These are phyloP conservation scores for Parachaetomium inaequale DNA, from an alignment of 495 filamentous ascomycete species.

Conservation along the genomic window DNA sequence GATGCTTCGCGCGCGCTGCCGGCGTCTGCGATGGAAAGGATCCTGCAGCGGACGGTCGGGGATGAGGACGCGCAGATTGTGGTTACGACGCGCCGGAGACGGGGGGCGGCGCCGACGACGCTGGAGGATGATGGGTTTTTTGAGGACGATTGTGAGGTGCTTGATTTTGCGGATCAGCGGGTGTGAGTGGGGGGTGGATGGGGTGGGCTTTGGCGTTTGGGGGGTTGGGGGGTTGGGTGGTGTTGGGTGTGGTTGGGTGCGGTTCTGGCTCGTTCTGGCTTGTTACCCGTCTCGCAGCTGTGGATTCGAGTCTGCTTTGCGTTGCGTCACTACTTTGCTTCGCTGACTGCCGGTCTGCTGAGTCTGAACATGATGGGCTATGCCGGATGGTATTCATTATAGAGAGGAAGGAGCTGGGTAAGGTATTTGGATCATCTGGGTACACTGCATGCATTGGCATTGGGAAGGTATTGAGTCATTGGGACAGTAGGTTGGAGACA, in stretches of 20 bases:
- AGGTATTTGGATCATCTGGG: neutral
- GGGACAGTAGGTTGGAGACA: neutral
- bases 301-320: neutral
- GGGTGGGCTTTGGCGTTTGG: too few species aligned
- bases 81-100: constrained; percentile 70
- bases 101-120: constrained; percentile 47
- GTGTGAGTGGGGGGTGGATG: too few species aligned
- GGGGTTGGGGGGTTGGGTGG: too few species aligned
- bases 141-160: constrained; percentile 88
- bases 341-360: neutral
- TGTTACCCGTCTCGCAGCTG: too few species aligned
- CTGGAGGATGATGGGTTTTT: constrained; percentile 79
- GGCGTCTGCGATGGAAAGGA: constrained; percentile 54
- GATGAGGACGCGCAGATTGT: constrained; percentile 71
- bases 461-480: neutral
- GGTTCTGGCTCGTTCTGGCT: neutral
- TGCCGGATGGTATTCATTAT: neutral
- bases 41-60: constrained; percentile 58
- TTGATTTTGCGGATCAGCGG: constrained; percentile 85
- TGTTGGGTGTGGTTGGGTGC: too few species aligned
- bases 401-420: constrained; percentile 4
- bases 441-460: constrained; percentile 1
- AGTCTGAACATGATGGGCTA: neutral
- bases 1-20: constrained; percentile 52
- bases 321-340: neutral